Evolutionary conservation across 306 rosid species (phyloP), one percentile per base, ranked within the genome.

Genomic region (Betula pendula): DNA sequence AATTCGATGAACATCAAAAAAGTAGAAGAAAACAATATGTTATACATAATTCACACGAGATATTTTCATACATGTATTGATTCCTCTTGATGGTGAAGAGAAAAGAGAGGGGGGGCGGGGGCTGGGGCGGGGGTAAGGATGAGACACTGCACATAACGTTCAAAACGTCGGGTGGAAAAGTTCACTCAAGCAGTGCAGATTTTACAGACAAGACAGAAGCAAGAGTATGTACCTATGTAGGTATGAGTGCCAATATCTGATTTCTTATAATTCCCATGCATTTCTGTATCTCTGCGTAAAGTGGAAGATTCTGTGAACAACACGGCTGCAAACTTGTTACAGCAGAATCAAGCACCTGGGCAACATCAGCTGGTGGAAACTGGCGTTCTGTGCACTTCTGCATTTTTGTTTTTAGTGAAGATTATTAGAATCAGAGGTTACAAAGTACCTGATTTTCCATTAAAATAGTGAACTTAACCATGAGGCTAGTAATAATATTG

Each of bases 351-450:
- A 95, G 82, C 35, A 91, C 86, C 80, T 79, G 96, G 31, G 97
- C 97, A 29, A 92, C 96, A 70, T 90, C 98, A 49, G 96, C 90
- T 2, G 97, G 99, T 43, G 99, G 93, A 79, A 92, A 90, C 59
- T 86, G 99, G 65, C 99, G 84, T 72, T 93, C 99, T 22, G 99
- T 92, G 79, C 99, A 95, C 77, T 89, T 89, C 99, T 95, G 97
- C 88, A 90, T 65, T 84, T 86, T 56, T 56, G 49, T 49, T 79
- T 59, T 82, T 45, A 68, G 76, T 22, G 65, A 66, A 79, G 52
- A 73, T 58, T 8, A 25, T 63, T 33, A 24, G 25, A 48, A 65
- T 74, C 74, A 71, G 68, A 56, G 13, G 44, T 19, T 66, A 74
- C 52, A 51, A 63, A 73, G 73, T 71, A 76, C 19, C 70, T 66